A percentile compares a stretch with the other conserved stretches of the same genome.
phyloP scores from a whole-genome alignment of 345 rosid genomes.

The Mallotus nudiflorus region DNA sequence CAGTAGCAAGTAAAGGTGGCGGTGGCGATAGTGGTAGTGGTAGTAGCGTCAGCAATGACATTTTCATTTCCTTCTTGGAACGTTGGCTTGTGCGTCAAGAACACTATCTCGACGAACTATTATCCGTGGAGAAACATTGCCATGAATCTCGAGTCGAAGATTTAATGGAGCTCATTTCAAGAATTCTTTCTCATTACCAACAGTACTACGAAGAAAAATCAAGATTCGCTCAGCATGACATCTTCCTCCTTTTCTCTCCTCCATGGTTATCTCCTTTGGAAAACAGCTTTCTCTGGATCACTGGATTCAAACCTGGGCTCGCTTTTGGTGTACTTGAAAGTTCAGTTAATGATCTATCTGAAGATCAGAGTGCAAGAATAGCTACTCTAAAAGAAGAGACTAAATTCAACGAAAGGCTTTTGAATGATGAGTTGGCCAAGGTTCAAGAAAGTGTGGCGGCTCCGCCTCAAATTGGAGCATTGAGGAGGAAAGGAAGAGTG shows the following conservation, averaged over 20 bases:
- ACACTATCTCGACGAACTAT: constrained; percentile 38
- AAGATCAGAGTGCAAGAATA: constrained; percentile 31
- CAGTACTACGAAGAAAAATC: constrained; percentile 47
- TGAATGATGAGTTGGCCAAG: constrained; percentile 41
- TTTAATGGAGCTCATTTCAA: constrained; percentile 28
- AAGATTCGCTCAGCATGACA: constrained; percentile 16
- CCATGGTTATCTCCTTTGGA: constrained; percentile 46
- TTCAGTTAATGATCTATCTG: constrained; percentile 36
- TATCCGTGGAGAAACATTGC: constrained; percentile 19
- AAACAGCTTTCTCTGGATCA: constrained; percentile 42
- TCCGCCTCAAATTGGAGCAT: constrained; percentile 26
- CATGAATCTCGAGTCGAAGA: constrained; percentile 24
- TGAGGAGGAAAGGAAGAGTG: constrained; percentile 9
- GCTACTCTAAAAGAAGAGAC: constrained; percentile 27
- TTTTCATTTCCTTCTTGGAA: constrained; percentile 30
- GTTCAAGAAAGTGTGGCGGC: constrained; percentile 47
- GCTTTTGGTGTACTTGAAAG: constrained; percentile 30
- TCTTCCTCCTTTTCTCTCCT: constrained; percentile 39
- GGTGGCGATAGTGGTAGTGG: too few relatives aligned
- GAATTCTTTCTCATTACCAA: constrained; percentile 44
- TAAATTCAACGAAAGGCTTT: constrained; percentile 30
- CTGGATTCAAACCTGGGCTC: constrained; percentile 46
- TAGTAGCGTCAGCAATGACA: too few relatives aligned
- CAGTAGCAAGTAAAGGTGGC: too few relatives aligned
- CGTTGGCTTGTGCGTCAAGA: constrained; percentile 49